phyloP scores from a whole-genome alignment of 306 rosid species.

The Prunus mongolica region DNA sequence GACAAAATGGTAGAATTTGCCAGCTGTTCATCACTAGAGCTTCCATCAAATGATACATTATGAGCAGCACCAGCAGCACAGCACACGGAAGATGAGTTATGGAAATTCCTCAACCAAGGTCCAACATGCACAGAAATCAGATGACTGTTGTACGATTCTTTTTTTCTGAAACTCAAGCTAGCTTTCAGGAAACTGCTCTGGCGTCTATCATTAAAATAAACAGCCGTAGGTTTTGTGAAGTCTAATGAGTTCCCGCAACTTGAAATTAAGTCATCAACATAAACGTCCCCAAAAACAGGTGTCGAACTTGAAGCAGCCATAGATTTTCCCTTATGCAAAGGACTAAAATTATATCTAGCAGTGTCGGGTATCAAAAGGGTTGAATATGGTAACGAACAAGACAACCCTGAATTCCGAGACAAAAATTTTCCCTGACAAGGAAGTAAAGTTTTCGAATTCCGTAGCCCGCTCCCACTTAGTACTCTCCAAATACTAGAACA shows the following conservation, averaged over 20 bases:
- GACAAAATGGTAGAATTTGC: conserved; percentile 37
- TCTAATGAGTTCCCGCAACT: conserved; percentile 39
- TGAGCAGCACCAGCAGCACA: conserved; percentile 54
- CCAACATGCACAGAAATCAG: conserved; percentile 32
- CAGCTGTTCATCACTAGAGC: conserved; percentile 44
- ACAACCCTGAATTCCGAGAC: conserved; percentile 27
- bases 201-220: conserved; percentile 42
- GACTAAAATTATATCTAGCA: conserved; percentile 12
- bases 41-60: conserved; percentile 53
- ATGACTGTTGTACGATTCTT: conserved; percentile 32
- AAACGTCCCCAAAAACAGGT: conserved; percentile 59
- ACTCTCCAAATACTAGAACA: conserved; percentile 36
- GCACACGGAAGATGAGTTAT: conserved; percentile 32
- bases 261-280: conserved; percentile 50
- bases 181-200: conserved; percentile 36
- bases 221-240: conserved; percentile 45
- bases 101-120: conserved; percentile 36
- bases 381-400: conserved; percentile 37
- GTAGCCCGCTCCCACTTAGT: conserved; percentile 27
- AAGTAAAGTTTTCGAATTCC: conserved; percentile 14
- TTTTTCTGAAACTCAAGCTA: conserved; percentile 49
- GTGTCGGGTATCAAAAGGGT: conserved; percentile 21
- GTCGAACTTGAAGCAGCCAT: conserved; percentile 71
- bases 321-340: conserved; percentile 23
- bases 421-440: conserved; percentile 31